Percentiles rank a stretch among this genome's conserved stretches.
phyloP scores from a whole-genome alignment of 345 rosid species.

The Iberis pinnata region DNA sequence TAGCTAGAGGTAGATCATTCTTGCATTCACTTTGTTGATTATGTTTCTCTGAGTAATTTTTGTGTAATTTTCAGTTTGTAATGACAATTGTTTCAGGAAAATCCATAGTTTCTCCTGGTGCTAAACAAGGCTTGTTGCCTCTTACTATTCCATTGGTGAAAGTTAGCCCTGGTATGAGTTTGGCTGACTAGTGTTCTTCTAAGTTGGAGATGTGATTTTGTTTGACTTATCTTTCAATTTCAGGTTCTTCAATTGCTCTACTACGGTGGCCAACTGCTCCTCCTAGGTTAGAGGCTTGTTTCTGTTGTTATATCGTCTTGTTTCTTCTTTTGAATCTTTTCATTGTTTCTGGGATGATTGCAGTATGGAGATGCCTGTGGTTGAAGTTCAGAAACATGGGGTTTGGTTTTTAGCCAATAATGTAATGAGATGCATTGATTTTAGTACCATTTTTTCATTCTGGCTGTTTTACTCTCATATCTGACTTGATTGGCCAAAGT shows the following conservation, averaged over 20 bases:
- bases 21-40: too few relatives aligned
- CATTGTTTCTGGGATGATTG: constrained; percentile 19
- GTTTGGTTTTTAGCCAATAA: constrained; percentile 78
- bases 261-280: constrained; percentile 91
- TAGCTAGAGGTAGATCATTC: constrained; percentile 45
- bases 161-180: constrained; percentile 49
- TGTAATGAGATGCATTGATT: constrained; percentile 35
- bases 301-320: neutral
- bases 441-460: neutral
- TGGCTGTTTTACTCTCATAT: constrained; percentile 2
- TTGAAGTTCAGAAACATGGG: constrained; percentile 65
- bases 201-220: neutral
- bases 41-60: too few relatives aligned
- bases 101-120: constrained; percentile 62
- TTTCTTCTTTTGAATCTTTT: constrained; percentile 2
- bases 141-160: constrained; percentile 61
- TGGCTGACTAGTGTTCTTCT: neutral
- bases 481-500: constrained; percentile 2
- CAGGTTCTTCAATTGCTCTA: constrained; percentile 63
- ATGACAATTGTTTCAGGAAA: constrained; percentile 39
- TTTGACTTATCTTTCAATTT: constrained; percentile 5
- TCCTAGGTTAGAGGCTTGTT: constrained; percentile 41
- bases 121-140: constrained; percentile 65
- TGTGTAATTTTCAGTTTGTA: neutral
- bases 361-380: constrained; percentile 92